Evolutionary conservation across 75 land plant species (phyloP).

Genomic region (Ceratopteris richardii): DNA sequence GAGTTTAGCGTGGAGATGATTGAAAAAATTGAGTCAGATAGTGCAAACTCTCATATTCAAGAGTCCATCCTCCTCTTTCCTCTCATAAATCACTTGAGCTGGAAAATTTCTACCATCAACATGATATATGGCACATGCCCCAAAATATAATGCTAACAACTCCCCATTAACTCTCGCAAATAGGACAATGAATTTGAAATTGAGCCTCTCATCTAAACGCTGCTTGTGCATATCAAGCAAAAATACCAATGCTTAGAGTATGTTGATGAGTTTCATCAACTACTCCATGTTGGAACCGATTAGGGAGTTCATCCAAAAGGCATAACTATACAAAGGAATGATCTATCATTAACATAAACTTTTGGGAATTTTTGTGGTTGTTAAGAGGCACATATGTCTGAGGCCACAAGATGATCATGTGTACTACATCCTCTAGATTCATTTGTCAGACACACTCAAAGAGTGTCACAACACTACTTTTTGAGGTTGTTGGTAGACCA

Average conservation of each 20-base stretch:
- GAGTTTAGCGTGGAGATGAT: too few species aligned
- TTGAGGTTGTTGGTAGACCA: too few species aligned
- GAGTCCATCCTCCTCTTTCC: slow-evolving; percentile 13
- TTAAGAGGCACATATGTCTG: too few species aligned
- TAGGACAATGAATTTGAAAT: slow-evolving; percentile 65
- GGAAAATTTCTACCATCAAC: slow-evolving; percentile 67
- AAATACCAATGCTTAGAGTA: slow-evolving; percentile 69
- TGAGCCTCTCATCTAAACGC: slow-evolving; percentile 31
- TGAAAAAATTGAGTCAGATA: too few species aligned
- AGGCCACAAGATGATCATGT: too few species aligned
- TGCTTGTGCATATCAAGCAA: slow-evolving; percentile 49
- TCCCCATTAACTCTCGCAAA: slow-evolving; percentile 75
- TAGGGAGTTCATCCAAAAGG: slow-evolving; percentile 40
- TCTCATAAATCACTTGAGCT: slow-evolving; percentile 42
- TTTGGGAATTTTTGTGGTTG: too few species aligned
- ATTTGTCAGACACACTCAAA: slow-evolving; percentile 76
- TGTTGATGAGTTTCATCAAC: slow-evolving; percentile 95
- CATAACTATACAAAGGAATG: slow-evolving; percentile 57
- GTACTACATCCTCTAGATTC: slow-evolving; percentile 55
- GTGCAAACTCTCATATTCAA: too few species aligned
- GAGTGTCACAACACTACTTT: too few species aligned
- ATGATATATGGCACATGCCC: slow-evolving; percentile 30
- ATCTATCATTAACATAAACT: too few species aligned
- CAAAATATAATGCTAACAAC: slow-evolving; percentile 55
- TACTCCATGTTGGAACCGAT: slow-evolving; percentile 44